Percentiles rank a stretch among this genome's conserved stretches.
Evolutionary conservation across 306 rosid genomes (phyloP).

Genomic region (Ceratonia siliqua): DNA sequence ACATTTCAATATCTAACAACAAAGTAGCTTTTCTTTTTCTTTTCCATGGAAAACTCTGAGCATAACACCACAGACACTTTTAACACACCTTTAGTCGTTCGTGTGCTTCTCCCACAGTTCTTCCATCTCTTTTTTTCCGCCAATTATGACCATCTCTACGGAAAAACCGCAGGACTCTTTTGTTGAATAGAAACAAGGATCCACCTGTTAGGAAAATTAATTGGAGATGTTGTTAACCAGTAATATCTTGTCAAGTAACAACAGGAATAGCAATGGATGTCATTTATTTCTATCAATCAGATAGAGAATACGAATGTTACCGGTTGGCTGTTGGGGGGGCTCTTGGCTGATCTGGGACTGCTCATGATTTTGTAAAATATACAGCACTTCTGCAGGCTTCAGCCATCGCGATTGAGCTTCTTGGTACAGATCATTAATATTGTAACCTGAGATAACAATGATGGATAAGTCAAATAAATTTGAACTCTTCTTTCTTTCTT

Average conservation of each 20-base stretch:
- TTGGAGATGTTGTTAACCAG: conserved; percentile 19
- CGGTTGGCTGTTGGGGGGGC: conserved; percentile 63
- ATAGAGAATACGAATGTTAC: conserved; percentile 42
- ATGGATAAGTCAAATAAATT: conserved; percentile 14
- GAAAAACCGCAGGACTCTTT: conserved; percentile 86
- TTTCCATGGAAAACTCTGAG: not conserved
- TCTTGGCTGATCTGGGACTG: conserved; percentile 56
- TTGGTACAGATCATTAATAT: conserved; percentile 56
- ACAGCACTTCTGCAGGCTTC: conserved; percentile 84
- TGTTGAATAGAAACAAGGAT: conserved; percentile 79
- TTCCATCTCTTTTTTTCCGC: conserved; percentile 94
- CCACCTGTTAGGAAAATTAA: conserved; percentile 65
- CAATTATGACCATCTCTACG: conserved; percentile 92
- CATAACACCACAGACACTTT: conserved; percentile 17
- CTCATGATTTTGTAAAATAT: conserved; percentile 78
- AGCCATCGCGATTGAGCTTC: conserved; percentile 94
- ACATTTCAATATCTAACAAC: not conserved
- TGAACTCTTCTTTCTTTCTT: not conserved
- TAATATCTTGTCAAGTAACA: not conserved
- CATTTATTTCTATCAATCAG: conserved; percentile 3
- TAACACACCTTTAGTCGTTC: conserved; percentile 87
- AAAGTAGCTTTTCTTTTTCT: not conserved
- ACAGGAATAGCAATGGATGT: not conserved
- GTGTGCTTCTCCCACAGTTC: conserved; percentile 91
- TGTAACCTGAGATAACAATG: conserved; percentile 56